phyloP scores from a whole-genome alignment of 352 stramenopile genomes.

The Pelagophyceae sp. region DNA sequence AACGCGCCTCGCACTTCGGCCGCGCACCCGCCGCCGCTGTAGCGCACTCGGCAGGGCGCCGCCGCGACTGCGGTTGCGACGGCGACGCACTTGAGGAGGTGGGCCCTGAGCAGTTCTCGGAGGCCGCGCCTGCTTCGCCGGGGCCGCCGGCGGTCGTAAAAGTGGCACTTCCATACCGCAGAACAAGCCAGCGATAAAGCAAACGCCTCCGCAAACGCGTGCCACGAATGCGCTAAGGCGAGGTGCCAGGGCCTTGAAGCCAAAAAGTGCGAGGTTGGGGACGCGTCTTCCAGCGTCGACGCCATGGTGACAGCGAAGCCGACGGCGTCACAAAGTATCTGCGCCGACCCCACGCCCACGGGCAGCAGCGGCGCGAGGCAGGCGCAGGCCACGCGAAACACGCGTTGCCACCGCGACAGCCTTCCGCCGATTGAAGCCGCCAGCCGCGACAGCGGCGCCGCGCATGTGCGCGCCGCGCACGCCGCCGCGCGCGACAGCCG shows the following conservation, averaged over 20 bases:
- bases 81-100: conserved; percentile 9
- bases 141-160: conserved; percentile 15
- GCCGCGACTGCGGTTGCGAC: background rate
- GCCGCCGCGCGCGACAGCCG: no score
- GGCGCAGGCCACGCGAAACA: background rate
- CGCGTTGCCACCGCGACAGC: no score
- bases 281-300: background rate
- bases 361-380: background rate
- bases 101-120: background rate
- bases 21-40: no score
- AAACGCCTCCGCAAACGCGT: background rate
- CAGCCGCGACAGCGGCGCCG: no score
- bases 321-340: background rate
- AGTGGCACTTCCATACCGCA: conserved; percentile 19
- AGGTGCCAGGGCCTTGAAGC: background rate
- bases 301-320: background rate
- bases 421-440: no score
- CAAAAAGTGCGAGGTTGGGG: background rate
- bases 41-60: background rate
- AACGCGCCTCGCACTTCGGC: no score
- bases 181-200: conserved; percentile 10
- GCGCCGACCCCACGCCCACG: background rate
- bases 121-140: background rate
- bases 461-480: no score
- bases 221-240: background rate